Percentiles rank a stretch among this genome's conserved stretches.
These are phyloP conservation scores for Phlebiopsis gigantea DNA, from an alignment of 768 basidiomycete genomes.

Conservation along the genomic window DNA sequence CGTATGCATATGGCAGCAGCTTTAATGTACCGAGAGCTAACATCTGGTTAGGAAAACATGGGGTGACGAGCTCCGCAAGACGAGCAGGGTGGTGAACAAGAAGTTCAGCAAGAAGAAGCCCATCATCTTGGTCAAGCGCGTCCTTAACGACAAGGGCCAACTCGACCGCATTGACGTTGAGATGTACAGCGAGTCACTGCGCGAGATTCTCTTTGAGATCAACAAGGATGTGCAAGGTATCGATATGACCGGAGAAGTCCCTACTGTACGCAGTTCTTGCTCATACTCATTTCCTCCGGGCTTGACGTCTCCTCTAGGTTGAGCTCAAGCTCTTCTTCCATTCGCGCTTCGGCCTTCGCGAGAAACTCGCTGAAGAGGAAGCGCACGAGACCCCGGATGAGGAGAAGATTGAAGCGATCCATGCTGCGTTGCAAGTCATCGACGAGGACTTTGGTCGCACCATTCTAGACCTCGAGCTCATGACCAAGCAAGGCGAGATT, in stretches of 20 bases:
- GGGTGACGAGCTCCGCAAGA: background rate
- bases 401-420: background rate
- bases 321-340: constrained; percentile 6
- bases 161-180: background rate
- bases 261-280: constrained; percentile 2
- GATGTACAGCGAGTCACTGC: background rate
- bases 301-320: background rate
- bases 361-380: constrained; percentile 1
- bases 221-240: background rate
- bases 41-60: background rate
- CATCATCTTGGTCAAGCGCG: constrained; percentile 2
- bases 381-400: background rate
- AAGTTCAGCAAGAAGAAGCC: constrained; percentile 5
- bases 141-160: constrained; percentile 1
- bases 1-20: background rate
- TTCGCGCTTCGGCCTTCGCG: background rate
- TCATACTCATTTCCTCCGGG: background rate
- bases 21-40: background rate
- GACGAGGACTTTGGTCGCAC: background rate
- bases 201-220: background rate
- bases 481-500: background rate
- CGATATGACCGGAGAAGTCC: background rate
- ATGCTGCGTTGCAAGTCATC: constrained; percentile 3
- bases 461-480: background rate
- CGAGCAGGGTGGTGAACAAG: background rate